phyloP scores from a whole-genome alignment of 2,329 filamentous ascomycete species.

The Fusarium musae region DNA sequence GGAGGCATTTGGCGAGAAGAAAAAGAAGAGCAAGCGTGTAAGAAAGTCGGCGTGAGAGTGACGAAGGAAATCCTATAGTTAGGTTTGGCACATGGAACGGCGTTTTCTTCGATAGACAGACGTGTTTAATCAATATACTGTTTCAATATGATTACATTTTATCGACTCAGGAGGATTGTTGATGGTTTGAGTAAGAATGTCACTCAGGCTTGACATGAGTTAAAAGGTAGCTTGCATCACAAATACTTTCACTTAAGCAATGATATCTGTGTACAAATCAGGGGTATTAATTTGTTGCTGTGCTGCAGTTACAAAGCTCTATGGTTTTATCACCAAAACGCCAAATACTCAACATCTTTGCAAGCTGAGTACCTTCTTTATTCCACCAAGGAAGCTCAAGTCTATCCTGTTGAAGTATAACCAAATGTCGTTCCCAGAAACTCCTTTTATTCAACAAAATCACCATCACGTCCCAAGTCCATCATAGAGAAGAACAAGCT shows the following conservation, averaged over 20 bases:
- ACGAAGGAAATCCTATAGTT: conserved; percentile 30
- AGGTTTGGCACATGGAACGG: conserved; percentile 39
- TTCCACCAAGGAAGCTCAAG: neutral
- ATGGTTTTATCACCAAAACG: neutral
- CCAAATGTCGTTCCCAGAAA: neutral
- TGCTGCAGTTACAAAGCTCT: neutral
- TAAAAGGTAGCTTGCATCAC: no score
- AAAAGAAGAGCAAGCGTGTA: conserved; percentile 64
- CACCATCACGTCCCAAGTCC: neutral
- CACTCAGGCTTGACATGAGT: neutral
- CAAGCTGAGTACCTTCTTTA: neutral
- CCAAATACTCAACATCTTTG: neutral
- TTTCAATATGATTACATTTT: neutral
- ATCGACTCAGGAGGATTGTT: neutral
- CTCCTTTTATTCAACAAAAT: conserved; percentile 1
- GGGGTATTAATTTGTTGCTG: neutral
- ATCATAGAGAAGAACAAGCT: neutral
- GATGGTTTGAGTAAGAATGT: neutral
- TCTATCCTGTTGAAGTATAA: neutral
- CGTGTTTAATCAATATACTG: conserved; percentile 30
- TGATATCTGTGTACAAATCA: neutral
- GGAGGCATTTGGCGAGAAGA: conserved; percentile 65
- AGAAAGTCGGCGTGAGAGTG: conserved; percentile 47
- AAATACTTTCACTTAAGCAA: neutral
- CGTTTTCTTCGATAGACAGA: conserved; percentile 39